These are phyloP conservation scores for Fusarium fracticaudum DNA, from an alignment of 2,329 filamentous ascomycete genomes.

Conservation along the genomic window DNA sequence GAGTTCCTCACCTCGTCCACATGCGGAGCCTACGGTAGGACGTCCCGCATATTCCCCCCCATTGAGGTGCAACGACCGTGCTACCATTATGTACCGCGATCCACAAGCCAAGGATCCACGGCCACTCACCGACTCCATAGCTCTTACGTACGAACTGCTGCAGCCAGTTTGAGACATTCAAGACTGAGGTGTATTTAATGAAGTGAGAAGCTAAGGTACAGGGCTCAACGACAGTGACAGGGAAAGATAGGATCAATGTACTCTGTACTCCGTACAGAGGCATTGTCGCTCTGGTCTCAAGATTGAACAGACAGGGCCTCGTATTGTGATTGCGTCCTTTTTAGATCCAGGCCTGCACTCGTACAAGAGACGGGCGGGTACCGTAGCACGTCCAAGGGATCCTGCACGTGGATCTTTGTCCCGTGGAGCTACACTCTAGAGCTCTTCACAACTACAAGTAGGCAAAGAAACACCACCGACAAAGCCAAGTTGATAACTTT, in stretches of 20 bases:
- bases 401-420: slow-evolving; percentile 19
- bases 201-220: slow-evolving; percentile 4
- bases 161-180: slow-evolving; percentile 24
- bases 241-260: slow-evolving; percentile 3
- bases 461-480: neutral
- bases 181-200: neutral
- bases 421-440: slow-evolving; percentile 11
- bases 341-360: neutral
- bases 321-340: neutral
- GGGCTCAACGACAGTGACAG: slow-evolving; percentile 16
- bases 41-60: slow-evolving; percentile 32
- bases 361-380: slow-evolving; percentile 1
- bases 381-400: slow-evolving; percentile 14
- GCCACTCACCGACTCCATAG: slow-evolving; percentile 42
- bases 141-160: slow-evolving; percentile 41
- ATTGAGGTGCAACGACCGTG: slow-evolving; percentile 33
- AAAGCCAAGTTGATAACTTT: slow-evolving; percentile 1
- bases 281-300: neutral
- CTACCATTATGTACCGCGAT: slow-evolving; percentile 13
- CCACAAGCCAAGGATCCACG: slow-evolving; percentile 37
- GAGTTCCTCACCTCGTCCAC: slow-evolving; percentile 10
- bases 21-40: slow-evolving; percentile 27
- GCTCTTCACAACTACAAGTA: neutral
- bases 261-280: neutral
- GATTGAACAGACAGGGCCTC: neutral